Evolutionary conservation across 257 asterid species (phyloP), one percentile per base, ranked within the genome.

Genomic region (Fraxinus cuspidata): DNA sequence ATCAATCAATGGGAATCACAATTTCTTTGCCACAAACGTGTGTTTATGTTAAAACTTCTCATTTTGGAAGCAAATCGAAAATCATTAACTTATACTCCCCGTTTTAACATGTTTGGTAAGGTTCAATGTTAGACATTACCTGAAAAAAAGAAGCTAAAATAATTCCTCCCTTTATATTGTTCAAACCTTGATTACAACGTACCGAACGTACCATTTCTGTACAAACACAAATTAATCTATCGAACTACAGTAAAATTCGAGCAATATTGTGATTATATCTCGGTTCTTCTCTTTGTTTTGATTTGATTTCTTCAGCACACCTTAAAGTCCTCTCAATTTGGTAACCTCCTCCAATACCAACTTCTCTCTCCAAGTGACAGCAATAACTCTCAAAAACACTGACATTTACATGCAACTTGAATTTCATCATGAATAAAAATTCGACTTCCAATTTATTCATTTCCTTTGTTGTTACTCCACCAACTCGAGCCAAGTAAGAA

Each of bases 331-430:
- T 93, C 89, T 95, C 99, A 3, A 95, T 88, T 51, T 95, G 96
- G 79, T 95, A 95, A 1, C 98, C 97, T 37, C 99, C 99, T 72
- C 99, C 99, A 34, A 86, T 84, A 67, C 98, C 82, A 70, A 95
- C 99, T 82, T 95, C 99, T 42, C 99, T 95, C 80, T 93, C 99
- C 82, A 95, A 85, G 87, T 95, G 99, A 82, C 96, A 68, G 74
- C 99, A 95, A 63, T 95, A 95, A 9, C 99, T 92, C 88, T 92
- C 92, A 56, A 80, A 93, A 2, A 95, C 97, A 79, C 97, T 91
- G 75, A 95, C 91, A 84, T 95, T 95, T 69, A 95, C 99, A 38
- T 95, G 99, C 84, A 95, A 16, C 38, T 91, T 95, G 87, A 95
- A 95, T 49, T 90, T 92, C 89, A 95, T 86, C 90, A 91, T 2